These are phyloP conservation scores for Umbilicus rupestris DNA, from an alignment of 164 flowering plant genomes.

Conservation along the genomic window DNA sequence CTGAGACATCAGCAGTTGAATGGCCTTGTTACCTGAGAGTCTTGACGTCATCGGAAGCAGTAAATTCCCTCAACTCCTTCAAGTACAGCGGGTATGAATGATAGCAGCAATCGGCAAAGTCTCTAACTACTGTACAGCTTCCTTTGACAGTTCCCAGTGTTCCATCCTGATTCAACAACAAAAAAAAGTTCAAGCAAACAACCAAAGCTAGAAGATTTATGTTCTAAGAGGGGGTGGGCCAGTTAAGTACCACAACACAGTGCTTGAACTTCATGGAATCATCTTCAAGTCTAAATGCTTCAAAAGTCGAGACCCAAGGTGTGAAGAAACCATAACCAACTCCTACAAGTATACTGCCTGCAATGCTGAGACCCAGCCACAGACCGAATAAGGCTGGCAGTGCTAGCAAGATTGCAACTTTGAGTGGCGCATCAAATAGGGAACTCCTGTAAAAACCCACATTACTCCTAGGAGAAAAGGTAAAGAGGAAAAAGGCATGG, in stretches of 20 bases:
- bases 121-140: slow-evolving; percentile 78
- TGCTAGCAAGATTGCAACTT: slow-evolving; percentile 56
- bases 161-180: slow-evolving; percentile 69
- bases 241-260: slow-evolving; percentile 58
- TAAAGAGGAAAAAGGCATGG: slow-evolving; percentile 8
- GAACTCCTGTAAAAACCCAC: slow-evolving; percentile 42
- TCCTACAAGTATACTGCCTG: slow-evolving; percentile 67
- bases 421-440: slow-evolving; percentile 58
- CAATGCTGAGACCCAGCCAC: slow-evolving; percentile 72
- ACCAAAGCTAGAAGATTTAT: background rate
- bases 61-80: slow-evolving; percentile 59
- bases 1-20: background rate
- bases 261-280: slow-evolving; percentile 54
- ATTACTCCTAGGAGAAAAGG: background rate
- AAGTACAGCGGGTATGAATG: slow-evolving; percentile 71
- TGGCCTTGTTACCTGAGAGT: slow-evolving; percentile 46
- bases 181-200: background rate
- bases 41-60: slow-evolving; percentile 40
- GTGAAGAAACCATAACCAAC: slow-evolving; percentile 85
- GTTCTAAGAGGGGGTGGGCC: background rate
- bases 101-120: slow-evolving; percentile 67
- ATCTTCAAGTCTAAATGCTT: slow-evolving; percentile 67
- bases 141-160: slow-evolving; percentile 82
- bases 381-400: slow-evolving; percentile 59
- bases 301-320: slow-evolving; percentile 88